Percentiles rank a stretch among this genome's conserved stretches.
These are phyloP conservation scores for Adansonia madagascariensis DNA, from an alignment of 441 rosid species.

Conservation along the genomic window DNA sequence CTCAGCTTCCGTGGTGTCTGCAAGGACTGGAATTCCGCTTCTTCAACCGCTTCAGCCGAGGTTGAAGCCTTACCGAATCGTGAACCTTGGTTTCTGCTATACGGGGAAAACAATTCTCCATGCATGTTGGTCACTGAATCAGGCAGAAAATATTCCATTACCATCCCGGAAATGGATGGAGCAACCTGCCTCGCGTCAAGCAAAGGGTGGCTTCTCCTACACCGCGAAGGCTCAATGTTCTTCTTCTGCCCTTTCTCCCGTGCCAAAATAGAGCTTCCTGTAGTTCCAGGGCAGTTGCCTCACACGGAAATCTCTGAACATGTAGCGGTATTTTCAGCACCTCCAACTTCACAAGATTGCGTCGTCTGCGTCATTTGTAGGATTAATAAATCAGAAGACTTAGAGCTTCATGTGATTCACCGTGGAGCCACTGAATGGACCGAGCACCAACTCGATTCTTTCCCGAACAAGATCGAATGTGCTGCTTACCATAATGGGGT, in stretches of 20 bases:
- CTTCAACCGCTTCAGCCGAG: conserved; percentile 27
- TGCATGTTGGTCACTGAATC: conserved; percentile 21
- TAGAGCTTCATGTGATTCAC: conserved; percentile 11
- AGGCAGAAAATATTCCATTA: conserved; percentile 12
- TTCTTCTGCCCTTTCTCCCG: conserved; percentile 43
- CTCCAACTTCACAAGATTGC: conserved; percentile 37
- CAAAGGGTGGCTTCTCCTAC: conserved; percentile 36
- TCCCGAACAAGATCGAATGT: neutral
- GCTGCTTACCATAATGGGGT: conserved; percentile 4
- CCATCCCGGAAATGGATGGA: conserved; percentile 28
- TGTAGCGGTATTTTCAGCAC: conserved; percentile 33
- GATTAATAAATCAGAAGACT: neutral
- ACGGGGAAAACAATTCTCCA: conserved; percentile 24
- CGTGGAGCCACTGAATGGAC: conserved; percentile 31
- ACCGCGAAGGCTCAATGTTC: conserved; percentile 22
- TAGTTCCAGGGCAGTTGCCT: conserved; percentile 20
- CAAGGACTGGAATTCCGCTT: conserved; percentile 31
- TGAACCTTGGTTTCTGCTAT: conserved; percentile 33
- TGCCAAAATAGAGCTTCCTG: conserved; percentile 33
- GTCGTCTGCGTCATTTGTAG: conserved; percentile 14
- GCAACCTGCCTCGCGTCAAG: conserved; percentile 40
- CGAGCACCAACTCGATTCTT: no score
- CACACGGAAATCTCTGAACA: neutral
- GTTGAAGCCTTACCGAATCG: conserved; percentile 19
- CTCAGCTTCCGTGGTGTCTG: conserved; percentile 34